Base-by-base conservation (phyloP, 139 green algal species). In the Zygnema cylindricum region DNA sequence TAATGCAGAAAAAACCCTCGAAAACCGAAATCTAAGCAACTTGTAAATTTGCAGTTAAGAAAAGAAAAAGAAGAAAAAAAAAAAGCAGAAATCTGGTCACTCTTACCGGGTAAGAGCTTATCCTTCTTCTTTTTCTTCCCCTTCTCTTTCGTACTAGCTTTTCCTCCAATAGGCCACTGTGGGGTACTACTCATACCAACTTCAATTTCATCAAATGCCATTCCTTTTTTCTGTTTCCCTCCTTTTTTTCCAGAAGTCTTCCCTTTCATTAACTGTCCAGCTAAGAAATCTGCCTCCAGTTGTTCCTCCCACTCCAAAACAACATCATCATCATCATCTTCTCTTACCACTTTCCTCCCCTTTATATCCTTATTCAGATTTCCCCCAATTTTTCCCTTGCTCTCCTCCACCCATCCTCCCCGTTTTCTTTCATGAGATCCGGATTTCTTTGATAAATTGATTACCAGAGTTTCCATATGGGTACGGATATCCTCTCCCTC, bases 271-370 rank as follows among this genome's bases (percentile, higher is more conserved):
- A n/a, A n/a, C n/a, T n/a, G n/a, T n/a, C n/a, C n/a, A n/a, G 49
- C 49, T 63, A 63, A 16, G 49, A 63, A 63, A 63, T 7, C 7
- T 25, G 49, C 49, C 49, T 43, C 71, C 16, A 41, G 7, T 16
- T 79, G 36, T 16, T 43, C 38, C 71, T 79, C 71, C 71, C 38
- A 41, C 71, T 79, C 71, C 71, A 79, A 43, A 25, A 79, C 11
- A 11, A 79, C 71, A 25, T 79, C 71, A 41, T 79, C 71, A 16
- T 16, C 21, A 11, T 79, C 71, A 11, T 79, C 71, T 16, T 43
- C 71, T 23, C 3, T 43, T 3, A 16, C 36, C 71, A 43, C 3
- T 11, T 43, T 41, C 71, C 16, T 43, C 71, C 71, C 71, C 71
- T 43, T 41, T 23, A 7, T 79, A 3, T 43, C 16, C 71, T 43